Base-by-base conservation (phyloP, 495 filamentous ascomycete genomes). In the Parathielavia appendiculata region DNA sequence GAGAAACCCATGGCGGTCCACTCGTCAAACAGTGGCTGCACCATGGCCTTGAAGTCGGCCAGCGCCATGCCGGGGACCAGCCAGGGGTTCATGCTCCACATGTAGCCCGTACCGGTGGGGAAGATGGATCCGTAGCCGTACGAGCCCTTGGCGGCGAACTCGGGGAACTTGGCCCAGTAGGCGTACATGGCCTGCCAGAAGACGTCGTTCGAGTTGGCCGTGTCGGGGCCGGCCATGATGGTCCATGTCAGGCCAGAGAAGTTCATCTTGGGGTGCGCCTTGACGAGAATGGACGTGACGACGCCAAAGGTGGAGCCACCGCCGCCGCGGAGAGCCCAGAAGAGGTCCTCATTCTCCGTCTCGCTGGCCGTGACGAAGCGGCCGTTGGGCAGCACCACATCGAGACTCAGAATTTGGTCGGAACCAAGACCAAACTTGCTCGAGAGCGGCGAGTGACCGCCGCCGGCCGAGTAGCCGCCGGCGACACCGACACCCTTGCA, bases 281-380 rank as follows among this genome's bases (percentile, higher is more conserved):
- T 77, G 47, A 79, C 71, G 22, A 73, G 74, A 44, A 82, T 61
- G 1, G 78, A 80, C 19, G 76, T 77, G 7, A 83, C 77, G 9
- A 82, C 69, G 12, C 81, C 81, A 54, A 72, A 85, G 40, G 78
- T 81, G 58, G 78, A 54, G 34, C 70, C 71, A 35, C 74, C 73
- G 6, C 80, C 81, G 14, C 82, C 81, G 22, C 79, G 73, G 13
- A 86, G 65, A 2, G 79, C 81, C 69, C 76, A 76, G 53, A 81
- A 83, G 14, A 82, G 71, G 54, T 81, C 77, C 26, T 59, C 49
- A 51, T 81, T 71, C 36, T 73, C 57, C 16, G 65, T 69, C 46
- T 68, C 64, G 43, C 71, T 76, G 16, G 76, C 76, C 11, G 68
- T 75, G 23, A 73, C 58, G 51, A 73, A 73, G 7, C 60, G 54